A percentile compares a stretch with the other conserved stretches of the same genome.
Conservation (phyloP, 306 rosid genomes). For the Quercus robur region DNA sequence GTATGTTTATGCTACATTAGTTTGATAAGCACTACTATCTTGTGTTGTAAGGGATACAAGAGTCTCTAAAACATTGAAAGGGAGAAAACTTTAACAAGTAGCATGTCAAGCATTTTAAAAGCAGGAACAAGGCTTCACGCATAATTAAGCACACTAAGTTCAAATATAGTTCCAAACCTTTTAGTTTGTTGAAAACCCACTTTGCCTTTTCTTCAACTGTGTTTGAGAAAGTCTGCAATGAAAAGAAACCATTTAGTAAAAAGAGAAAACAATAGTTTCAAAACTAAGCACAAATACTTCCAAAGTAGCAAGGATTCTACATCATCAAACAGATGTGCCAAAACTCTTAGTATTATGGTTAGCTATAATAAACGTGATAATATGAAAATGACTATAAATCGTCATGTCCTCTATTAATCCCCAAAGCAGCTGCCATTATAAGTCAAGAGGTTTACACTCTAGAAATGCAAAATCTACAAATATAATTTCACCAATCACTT, state of each 20-base stretch:
- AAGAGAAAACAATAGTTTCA: conserved; percentile 8
- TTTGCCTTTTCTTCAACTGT: conserved; percentile 97
- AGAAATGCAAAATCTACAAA: background rate
- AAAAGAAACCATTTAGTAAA: conserved; percentile 7
- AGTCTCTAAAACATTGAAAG: background rate
- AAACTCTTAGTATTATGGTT: background rate
- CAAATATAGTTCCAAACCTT: conserved; percentile 47
- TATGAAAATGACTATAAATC: background rate
- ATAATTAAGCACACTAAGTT: background rate
- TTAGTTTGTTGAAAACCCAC: conserved; percentile 93
- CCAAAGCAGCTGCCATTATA: background rate
- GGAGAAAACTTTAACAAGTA: background rate
- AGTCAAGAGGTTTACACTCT: background rate
- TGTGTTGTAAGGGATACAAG: background rate
- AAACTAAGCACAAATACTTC: background rate
- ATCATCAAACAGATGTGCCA: background rate
- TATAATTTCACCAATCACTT: background rate
- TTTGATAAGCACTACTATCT: background rate
- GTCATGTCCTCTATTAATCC: background rate
- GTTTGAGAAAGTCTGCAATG: conserved; percentile 76
- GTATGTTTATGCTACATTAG: background rate
- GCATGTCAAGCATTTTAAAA: background rate
- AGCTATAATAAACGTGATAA: background rate
- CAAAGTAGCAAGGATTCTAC: background rate
- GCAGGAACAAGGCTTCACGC: background rate